Evolutionary conservation across 768 basidiomycete genomes (phyloP), one percentile per base, ranked within the genome.

Genomic region (Russula ochroleuca): DNA sequence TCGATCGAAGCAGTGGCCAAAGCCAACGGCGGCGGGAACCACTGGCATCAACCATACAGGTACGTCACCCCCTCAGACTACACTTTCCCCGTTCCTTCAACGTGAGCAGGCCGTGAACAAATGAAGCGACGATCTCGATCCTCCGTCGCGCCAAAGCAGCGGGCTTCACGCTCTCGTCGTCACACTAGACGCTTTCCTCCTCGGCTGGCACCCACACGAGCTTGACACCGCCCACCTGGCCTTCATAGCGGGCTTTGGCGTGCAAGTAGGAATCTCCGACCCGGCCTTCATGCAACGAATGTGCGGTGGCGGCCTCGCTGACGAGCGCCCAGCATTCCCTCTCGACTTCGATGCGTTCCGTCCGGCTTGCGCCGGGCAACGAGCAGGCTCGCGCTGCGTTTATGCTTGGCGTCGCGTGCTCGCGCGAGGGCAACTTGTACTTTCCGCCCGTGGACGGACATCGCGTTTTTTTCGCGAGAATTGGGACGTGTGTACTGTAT

Each of bases 31-130:
- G 75, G 81, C 56, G 83, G 86, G 0, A 78, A 81, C 37, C 78
- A 90, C 38, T 92, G 90, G 89, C 92, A 82, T 72, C 91, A 93
- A 71, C 79, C 92, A 1, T 92, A 93, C 72, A 90, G 90, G 88
- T 86, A 56, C 63, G 75, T 68, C 21, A 31, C 41, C n/a, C 10
- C 8, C 17, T 15, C 7, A 21, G n/a, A 25, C 41, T 25, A 11
- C 19, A 14, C 35, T 17, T 19, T 4, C n/a, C n/a, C n/a, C n/a
- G n/a, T n/a, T n/a, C 45, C 25, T 13, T 13, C 28, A 28, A 57
- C n/a, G 19, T 23, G 15, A 25, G 19, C 21, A 89, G 88, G 88
- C 89, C 90, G 2, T 75, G 75, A 14, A 74, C 78, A 9, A 71
- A 86, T 50, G 86, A 85, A 4, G 72, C 89, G 25, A 85, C 83